Conservation (phyloP, 768 basidiomycete species). For the Thelephora aurantiotincta region DNA sequence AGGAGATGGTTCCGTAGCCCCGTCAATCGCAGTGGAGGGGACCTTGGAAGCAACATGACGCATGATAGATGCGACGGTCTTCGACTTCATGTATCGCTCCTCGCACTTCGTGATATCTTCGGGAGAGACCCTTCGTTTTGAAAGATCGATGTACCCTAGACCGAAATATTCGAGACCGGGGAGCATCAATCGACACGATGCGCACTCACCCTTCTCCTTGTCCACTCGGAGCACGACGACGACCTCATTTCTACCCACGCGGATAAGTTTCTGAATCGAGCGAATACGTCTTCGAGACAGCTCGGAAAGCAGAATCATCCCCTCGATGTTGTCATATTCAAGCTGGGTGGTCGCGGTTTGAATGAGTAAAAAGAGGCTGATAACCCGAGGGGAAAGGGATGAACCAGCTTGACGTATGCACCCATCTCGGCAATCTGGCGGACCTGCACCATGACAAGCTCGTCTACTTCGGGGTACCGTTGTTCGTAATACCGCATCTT, state of each 20-base stretch:
- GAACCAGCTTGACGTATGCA: conserved; percentile 92
- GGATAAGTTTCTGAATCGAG: conserved; percentile 94
- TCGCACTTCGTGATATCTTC: conserved; percentile 99
- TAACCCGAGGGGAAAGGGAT: conserved; percentile 15
- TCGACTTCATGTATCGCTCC: conserved; percentile 96
- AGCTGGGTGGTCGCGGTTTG: conserved; percentile 35
- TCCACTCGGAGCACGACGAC: conserved; percentile 97
- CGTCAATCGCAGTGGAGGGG: conserved; percentile 29
- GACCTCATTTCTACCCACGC: conserved; percentile 95
- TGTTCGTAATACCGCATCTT: conserved; percentile 88
- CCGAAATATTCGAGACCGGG: not conserved
- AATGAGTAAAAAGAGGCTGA: not conserved
- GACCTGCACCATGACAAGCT: conserved; percentile 99
- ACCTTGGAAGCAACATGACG: conserved; percentile 80
- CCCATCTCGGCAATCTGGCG: conserved; percentile 99
- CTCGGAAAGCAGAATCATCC: conserved; percentile 99
- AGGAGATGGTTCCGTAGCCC: conserved; percentile 11
- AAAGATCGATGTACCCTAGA: conserved; percentile 94
- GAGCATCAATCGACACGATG: not conserved
- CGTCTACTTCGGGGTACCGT: conserved; percentile 91
- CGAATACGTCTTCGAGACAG: conserved; percentile 91
- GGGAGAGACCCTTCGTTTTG: conserved; percentile 93
- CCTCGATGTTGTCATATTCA: conserved; percentile 98
- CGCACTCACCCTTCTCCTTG: conserved; percentile 83
- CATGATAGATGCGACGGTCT: conserved; percentile 88